phyloP scores from a whole-genome alignment of 2,329 filamentous ascomycete species.

The Alternaria brassicae region DNA sequence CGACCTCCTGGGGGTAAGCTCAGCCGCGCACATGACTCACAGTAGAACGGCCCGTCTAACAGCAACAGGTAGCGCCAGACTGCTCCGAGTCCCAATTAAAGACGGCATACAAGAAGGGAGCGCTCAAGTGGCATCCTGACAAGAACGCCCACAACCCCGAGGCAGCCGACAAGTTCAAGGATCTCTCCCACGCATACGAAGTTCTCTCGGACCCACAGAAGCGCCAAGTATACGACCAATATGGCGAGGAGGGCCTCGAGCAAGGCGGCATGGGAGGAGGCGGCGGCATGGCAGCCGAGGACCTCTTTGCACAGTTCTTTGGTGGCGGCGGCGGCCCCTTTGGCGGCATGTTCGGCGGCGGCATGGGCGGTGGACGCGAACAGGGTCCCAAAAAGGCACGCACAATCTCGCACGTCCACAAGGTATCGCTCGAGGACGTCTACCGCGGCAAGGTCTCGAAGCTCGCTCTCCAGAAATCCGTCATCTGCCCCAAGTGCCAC shows the following conservation, averaged over 20 bases:
- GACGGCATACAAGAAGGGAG: constrained; percentile 85
- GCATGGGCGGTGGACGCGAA: constrained; percentile 72
- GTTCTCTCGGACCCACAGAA: constrained; percentile 91
- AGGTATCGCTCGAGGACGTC: constrained; percentile 96
- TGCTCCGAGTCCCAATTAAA: constrained; percentile 88
- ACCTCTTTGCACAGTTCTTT: constrained; percentile 97
- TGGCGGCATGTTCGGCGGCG: constrained; percentile 64
- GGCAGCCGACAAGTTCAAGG: constrained; percentile 98
- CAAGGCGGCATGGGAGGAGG: constrained; percentile 74
- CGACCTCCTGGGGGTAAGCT: constrained; percentile 74
- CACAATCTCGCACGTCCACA: constrained; percentile 98
- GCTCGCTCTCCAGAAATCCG: constrained; percentile 93
- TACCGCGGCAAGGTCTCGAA: constrained; percentile 98
- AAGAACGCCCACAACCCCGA: constrained; percentile 95
- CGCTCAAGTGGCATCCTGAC: constrained; percentile 86
- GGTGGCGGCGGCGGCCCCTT: constrained; percentile 74
- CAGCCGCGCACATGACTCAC: constrained; percentile 37
- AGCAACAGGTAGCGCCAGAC: constrained; percentile 72
- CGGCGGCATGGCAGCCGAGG: constrained; percentile 91
- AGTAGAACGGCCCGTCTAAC: constrained; percentile 17
- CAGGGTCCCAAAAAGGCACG: constrained; percentile 88
- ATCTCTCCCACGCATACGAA: constrained; percentile 94
- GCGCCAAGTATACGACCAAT: constrained; percentile 92
- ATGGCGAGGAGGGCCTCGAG: constrained; percentile 95
- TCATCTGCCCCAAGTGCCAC: constrained; percentile 94